Percentiles rank a stretch among this genome's conserved stretches.
These are phyloP conservation scores for Biscogniauxia mediterranea DNA, from an alignment of 2,329 filamentous ascomycete genomes.

Conservation along the genomic window DNA sequence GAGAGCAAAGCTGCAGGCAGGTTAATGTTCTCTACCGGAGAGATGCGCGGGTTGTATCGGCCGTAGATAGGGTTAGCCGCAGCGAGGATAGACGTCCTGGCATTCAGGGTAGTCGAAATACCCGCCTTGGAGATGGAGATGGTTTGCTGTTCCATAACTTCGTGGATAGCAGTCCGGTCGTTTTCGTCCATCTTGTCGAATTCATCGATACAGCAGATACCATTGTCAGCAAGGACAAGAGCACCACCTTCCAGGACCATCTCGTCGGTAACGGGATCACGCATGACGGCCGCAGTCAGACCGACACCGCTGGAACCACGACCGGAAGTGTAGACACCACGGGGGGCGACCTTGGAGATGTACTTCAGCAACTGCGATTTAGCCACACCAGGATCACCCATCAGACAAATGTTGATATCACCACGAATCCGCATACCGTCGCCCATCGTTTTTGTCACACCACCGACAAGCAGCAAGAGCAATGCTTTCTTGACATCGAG, in stretches of 20 bases:
- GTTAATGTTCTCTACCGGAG: conserved; percentile 98
- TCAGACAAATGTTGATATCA: conserved; percentile 97
- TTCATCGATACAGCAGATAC: conserved; percentile 83
- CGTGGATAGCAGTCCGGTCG: conserved; percentile 79
- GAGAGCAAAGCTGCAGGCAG: conserved; percentile 94
- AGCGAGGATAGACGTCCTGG: conserved; percentile 90
- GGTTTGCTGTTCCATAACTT: conserved; percentile 87
- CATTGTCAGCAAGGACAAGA: conserved; percentile 76
- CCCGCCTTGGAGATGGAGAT: conserved; percentile 79
- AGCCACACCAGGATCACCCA: conserved; percentile 99
- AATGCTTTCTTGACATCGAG: conserved; percentile 97
- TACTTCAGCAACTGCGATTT: conserved; percentile 98
- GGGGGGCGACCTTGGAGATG: conserved; percentile 95
- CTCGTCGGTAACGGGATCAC: conserved; percentile 78
- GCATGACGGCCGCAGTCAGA: conserved; percentile 80
- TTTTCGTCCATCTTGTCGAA: conserved; percentile 90
- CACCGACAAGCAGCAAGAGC: conserved; percentile 90
- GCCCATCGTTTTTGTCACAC: conserved; percentile 93
- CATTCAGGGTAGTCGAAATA: conserved; percentile 79
- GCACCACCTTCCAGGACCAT: conserved; percentile 82
- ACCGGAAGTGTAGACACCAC: conserved; percentile 81
- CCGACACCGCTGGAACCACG: conserved; percentile 79
- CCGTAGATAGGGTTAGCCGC: conserved; percentile 97
- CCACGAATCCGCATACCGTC: conserved; percentile 99
- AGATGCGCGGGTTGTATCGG: conserved; percentile 95